These are phyloP conservation scores for Geotrichum citri-aurantii DNA, from an alignment of 1,139 yeast genomes.

Conservation along the genomic window DNA sequence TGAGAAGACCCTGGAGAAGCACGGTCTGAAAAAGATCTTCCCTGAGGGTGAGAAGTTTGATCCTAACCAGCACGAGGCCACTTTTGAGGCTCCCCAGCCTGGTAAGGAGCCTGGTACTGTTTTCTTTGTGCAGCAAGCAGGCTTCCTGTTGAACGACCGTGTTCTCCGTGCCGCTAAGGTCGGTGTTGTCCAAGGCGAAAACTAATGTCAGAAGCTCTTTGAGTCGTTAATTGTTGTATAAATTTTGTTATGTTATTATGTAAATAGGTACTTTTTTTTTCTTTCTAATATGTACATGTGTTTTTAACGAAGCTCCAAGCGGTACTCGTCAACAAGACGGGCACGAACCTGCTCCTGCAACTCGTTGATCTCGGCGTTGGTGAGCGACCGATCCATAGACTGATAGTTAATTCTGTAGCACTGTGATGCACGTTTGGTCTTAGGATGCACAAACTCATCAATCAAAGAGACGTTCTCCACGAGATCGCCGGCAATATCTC, in stretches of 20 bases:
- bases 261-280: constrained; percentile 8
- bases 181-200: constrained; percentile 68
- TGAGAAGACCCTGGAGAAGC: constrained; percentile 73
- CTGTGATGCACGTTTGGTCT: constrained; percentile 66
- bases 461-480: constrained; percentile 78
- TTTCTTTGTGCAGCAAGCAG: constrained; percentile 88
- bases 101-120: constrained; percentile 91
- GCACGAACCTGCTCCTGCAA: constrained; percentile 60
- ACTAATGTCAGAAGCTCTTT: neutral
- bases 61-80: constrained; percentile 90
- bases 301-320: constrained; percentile 57
- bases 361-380: constrained; percentile 70
- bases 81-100: constrained; percentile 82
- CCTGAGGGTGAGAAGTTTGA: constrained; percentile 83
- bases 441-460: constrained; percentile 83
- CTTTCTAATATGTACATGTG: constrained; percentile 2
- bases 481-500: constrained; percentile 74
- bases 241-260: neutral
- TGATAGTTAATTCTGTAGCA: constrained; percentile 91
- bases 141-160: constrained; percentile 79
- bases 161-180: constrained; percentile 96
- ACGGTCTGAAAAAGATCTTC: constrained; percentile 75
- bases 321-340: constrained; percentile 47
- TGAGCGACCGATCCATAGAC: constrained; percentile 88
- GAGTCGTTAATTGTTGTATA: neutral